A percentile compares a stretch with the other conserved stretches of the same genome.
Evolutionary conservation across 176 grass and related monocot genomes (phyloP).

Genomic region (Phoenix dactylifera): DNA sequence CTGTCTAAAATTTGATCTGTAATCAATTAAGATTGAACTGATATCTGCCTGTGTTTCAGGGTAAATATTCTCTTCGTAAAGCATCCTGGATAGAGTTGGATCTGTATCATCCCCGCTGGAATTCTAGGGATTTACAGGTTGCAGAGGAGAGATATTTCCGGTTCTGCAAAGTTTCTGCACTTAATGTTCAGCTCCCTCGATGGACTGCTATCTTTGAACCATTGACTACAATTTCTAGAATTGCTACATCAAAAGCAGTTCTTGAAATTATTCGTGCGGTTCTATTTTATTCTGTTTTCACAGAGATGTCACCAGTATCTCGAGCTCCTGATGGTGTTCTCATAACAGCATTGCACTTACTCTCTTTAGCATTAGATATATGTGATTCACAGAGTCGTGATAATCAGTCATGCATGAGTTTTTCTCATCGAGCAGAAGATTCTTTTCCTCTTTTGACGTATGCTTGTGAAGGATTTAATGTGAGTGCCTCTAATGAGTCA

Average conservation of each 20-base stretch:
- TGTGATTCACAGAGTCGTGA: conserved; percentile 55
- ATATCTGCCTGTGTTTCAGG: conserved; percentile 33
- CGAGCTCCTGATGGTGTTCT: conserved; percentile 85
- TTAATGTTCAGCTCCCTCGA: conserved; percentile 74
- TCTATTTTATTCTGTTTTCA: conserved; percentile 66
- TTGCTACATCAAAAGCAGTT: conserved; percentile 75
- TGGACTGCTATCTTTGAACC: conserved; percentile 68
- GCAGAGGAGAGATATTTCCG: conserved; percentile 97
- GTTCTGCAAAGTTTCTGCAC: conserved; percentile 80
- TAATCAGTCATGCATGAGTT: conserved; percentile 46
- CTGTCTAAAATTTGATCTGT: background rate
- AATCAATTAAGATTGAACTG: conserved; percentile 7
- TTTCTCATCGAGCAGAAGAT: conserved; percentile 31
- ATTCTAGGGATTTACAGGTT: conserved; percentile 81
- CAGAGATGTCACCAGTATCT: conserved; percentile 31
- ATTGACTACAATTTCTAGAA: conserved; percentile 49
- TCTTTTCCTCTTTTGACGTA: conserved; percentile 52
- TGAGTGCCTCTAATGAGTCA: conserved; percentile 9
- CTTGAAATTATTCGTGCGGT: conserved; percentile 70
- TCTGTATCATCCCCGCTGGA: conserved; percentile 95
- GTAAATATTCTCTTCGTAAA: conserved; percentile 76
- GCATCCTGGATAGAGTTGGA: conserved; percentile 92
- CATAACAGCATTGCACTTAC: conserved; percentile 72
- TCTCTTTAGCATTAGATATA: conserved; percentile 78
- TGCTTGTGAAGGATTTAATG: conserved; percentile 49